These are phyloP conservation scores for Megacollybia marginata DNA, from an alignment of 768 basidiomycete genomes.

Conservation along the genomic window DNA sequence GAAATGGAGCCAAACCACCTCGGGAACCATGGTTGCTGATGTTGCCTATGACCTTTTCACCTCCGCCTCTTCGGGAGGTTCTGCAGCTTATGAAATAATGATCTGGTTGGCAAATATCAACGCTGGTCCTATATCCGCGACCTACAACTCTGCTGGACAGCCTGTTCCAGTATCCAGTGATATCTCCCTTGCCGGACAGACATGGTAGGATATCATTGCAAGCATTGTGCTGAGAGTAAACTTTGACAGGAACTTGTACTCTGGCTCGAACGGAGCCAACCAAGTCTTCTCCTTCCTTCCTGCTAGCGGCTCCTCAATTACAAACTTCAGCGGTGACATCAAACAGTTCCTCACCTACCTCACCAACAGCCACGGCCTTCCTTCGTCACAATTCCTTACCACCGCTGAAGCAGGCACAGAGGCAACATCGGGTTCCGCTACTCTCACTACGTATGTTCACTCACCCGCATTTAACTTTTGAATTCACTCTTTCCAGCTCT, in stretches of 20 bases:
- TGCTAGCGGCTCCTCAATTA: slow-evolving; percentile 25
- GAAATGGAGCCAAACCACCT: slow-evolving; percentile 44
- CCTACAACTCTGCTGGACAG: slow-evolving; percentile 37
- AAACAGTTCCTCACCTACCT: slow-evolving; percentile 47
- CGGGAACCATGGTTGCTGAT: slow-evolving; percentile 39
- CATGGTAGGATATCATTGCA: slow-evolving; percentile 29
- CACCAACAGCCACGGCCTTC: slow-evolving; percentile 34
- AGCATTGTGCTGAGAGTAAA: too few relatives aligned
- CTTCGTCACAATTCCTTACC: slow-evolving; percentile 46
- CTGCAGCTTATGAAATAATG: slow-evolving; percentile 48
- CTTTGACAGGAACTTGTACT: slow-evolving; percentile 42
- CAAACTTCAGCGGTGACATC: slow-evolving; percentile 47
- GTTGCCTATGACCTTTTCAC: slow-evolving; percentile 65
- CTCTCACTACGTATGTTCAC: slow-evolving; percentile 42
- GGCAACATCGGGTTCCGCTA: slow-evolving; percentile 50
- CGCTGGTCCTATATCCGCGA: slow-evolving; percentile 48
- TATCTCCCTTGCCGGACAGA: slow-evolving; percentile 39
- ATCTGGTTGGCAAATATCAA: slow-evolving; percentile 57
- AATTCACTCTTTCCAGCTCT: slow-evolving; percentile 20
- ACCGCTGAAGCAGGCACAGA: slow-evolving; percentile 61
- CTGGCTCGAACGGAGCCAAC: slow-evolving; percentile 46
- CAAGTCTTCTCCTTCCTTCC: slow-evolving; percentile 44
- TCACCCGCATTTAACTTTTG: not conserved
- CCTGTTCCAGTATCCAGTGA: slow-evolving; percentile 37
- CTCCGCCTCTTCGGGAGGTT: slow-evolving; percentile 38